phyloP scores from a whole-genome alignment of 176 grass and related monocot genomes.

The Tillandsia leiboldiana region DNA sequence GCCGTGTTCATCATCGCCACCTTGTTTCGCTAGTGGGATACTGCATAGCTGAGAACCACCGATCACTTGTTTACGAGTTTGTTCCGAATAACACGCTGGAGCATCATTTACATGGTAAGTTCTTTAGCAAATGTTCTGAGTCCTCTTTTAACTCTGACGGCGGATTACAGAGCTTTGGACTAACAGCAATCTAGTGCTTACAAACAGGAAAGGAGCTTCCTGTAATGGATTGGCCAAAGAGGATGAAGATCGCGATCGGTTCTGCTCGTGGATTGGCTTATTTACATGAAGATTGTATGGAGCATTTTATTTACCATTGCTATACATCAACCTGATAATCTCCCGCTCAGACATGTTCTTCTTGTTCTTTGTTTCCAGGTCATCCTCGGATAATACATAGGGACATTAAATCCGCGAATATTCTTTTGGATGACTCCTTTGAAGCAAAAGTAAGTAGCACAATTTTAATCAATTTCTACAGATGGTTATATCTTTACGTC shows the following conservation, averaged over 20 bases:
- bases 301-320: not conserved
- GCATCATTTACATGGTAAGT: conserved; percentile 60
- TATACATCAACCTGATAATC: not conserved
- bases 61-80: conserved; percentile 80
- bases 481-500: not conserved
- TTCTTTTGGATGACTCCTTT: conserved; percentile 75
- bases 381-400: conserved; percentile 92
- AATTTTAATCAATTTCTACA: not conserved
- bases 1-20: conserved; percentile 80
- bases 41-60: conserved; percentile 49
- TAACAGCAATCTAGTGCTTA: not conserved
- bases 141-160: not conserved
- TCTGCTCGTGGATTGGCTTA: conserved; percentile 75
- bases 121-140: not conserved
- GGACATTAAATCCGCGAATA: conserved; percentile 94
- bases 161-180: not conserved
- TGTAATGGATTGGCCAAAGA: conserved; percentile 62
- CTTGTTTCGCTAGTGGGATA: conserved; percentile 69
- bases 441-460: conserved; percentile 47
- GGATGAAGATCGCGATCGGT: conserved; percentile 76
- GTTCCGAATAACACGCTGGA: conserved; percentile 61
- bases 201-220: conserved; percentile 31
- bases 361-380: conserved; percentile 30
- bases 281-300: conserved; percentile 90
- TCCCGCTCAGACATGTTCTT: not conserved